Base-by-base conservation (phyloP, 2,329 filamentous ascomycete species). In the Neofusicoccum cordaticola region DNA sequence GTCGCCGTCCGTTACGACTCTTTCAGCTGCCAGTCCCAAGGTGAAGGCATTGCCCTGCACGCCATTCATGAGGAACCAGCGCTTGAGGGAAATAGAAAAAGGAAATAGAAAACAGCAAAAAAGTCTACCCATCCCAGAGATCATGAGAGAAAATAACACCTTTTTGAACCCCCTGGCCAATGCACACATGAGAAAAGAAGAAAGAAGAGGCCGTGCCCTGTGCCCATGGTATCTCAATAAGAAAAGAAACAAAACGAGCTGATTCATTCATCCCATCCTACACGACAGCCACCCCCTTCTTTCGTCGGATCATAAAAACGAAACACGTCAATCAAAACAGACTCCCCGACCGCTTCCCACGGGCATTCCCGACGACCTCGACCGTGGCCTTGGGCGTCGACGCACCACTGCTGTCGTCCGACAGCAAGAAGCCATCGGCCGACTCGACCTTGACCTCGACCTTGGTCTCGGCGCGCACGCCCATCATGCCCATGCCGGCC, bases 401-500 rank as follows among this genome's bases (percentile, higher is more conserved):
- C 27, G 31, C 8, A 6, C 56, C 56, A 19, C 42, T 60, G 17
- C 42, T 47, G n/a, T 34, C 56, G 17, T 17, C 37, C 5, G 56
- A 15, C 11, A 60, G 41, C 27, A 60, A 19, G 12, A 47, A 60
- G 9, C 27, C 31, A 1, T 63, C 50, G 22, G 42, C 61, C 15
- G 41, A 45, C 62, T 65, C 65, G 12, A 62, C 44, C n/a, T 13
- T 64, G 4, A 77, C 68, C 41, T 76, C 72, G 7, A 77, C 73
- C 51, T 73, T 73, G 15, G 74, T 77, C 50, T 76, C 73, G 2
- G 73, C 62, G 17, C 50, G 52, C 17, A 66, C 62, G 15, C 62
- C 74, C 15, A 72, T 65, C 22, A 75, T 74, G 5, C 69, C 73
- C 27, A 72, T 72, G 9, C 62, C 66, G n/a, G 69, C 68, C 15